Conservation (phyloP, 495 filamentous ascomycete genomes). For the Tuber borchii region DNA sequence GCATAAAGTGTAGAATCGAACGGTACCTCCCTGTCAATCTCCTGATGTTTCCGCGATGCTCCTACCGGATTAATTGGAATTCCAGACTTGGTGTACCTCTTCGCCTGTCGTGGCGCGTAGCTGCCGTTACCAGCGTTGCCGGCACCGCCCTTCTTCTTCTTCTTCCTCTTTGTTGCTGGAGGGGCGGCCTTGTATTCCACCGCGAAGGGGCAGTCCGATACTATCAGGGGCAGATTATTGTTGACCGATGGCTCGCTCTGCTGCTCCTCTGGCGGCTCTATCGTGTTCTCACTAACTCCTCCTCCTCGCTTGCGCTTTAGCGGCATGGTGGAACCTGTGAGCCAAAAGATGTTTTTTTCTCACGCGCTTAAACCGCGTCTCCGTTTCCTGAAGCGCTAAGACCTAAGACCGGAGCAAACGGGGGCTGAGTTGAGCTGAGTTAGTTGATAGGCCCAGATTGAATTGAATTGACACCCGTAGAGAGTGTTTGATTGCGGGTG, state of each 20-base stretch:
- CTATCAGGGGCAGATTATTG: constrained; percentile 15
- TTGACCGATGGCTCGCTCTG: constrained; percentile 31
- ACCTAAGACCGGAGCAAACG: not conserved
- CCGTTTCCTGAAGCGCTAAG: not conserved
- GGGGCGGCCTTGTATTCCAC: constrained; percentile 33
- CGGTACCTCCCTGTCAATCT: constrained; percentile 33
- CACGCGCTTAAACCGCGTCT: not conserved
- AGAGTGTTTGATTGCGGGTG: not conserved
- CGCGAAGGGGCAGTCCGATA: constrained; percentile 41
- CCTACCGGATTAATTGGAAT: constrained; percentile 6
- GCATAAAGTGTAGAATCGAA: constrained; percentile 35
- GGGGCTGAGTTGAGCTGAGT: not conserved
- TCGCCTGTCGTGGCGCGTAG: not conserved
- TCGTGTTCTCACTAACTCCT: not conserved
- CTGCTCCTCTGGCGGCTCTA: constrained; percentile 9
- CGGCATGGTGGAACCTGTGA: not conserved
- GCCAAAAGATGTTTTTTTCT: not conserved
- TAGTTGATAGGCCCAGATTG: not conserved
- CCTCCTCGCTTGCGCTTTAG: no score
- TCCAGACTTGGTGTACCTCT: constrained; percentile 4
- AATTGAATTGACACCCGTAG: not conserved
- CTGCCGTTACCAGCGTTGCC: not conserved
- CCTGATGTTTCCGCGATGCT: constrained; percentile 31
- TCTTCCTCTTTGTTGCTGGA: constrained; percentile 16
- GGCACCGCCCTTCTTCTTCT: constrained; percentile 34